These are phyloP conservation scores for Microbotryum silenes-acaulis DNA, from an alignment of 1,284 basidiomycete genomes.

Conservation along the genomic window DNA sequence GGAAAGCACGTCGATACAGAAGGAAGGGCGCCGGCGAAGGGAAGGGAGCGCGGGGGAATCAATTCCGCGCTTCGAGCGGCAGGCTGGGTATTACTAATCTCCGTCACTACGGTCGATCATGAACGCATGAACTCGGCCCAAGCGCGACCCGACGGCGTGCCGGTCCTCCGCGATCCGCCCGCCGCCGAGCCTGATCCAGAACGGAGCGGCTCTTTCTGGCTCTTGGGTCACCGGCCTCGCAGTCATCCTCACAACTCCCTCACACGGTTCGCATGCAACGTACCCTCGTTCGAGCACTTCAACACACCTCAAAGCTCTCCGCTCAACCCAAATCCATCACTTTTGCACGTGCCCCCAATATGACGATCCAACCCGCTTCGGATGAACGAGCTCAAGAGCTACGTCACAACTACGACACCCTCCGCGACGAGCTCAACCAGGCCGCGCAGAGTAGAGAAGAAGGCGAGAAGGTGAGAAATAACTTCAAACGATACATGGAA, in stretches of 20 bases:
- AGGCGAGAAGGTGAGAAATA: not conserved
- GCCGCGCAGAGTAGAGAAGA: slow-evolving; percentile 23
- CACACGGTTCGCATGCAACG: not conserved
- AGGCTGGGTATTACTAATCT: too few relatives aligned
- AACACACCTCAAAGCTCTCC: too few relatives aligned
- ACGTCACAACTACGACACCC: slow-evolving; percentile 41
- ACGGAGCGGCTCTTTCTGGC: not conserved
- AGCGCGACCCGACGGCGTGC: too few relatives aligned
- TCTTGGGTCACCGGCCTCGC: not conserved
- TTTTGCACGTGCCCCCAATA: slow-evolving; percentile 3
- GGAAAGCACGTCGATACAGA: too few relatives aligned
- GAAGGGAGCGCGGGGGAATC: too few relatives aligned
- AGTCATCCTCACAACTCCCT: not conserved
- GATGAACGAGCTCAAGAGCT: slow-evolving; percentile 42
- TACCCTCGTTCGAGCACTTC: not conserved
- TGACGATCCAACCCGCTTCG: slow-evolving; percentile 16
- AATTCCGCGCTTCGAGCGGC: too few relatives aligned
- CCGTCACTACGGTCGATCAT: too few relatives aligned
- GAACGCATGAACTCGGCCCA: too few relatives aligned
- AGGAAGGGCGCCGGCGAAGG: not conserved
- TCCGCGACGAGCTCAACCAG: slow-evolving; percentile 39
- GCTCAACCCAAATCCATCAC: not conserved
- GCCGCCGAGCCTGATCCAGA: too few relatives aligned
- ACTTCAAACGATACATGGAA: not conserved
- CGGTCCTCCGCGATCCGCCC: too few relatives aligned